These are phyloP conservation scores for Penicillium odoratum DNA, from an alignment of 495 filamentous ascomycete genomes.

Conservation along the genomic window DNA sequence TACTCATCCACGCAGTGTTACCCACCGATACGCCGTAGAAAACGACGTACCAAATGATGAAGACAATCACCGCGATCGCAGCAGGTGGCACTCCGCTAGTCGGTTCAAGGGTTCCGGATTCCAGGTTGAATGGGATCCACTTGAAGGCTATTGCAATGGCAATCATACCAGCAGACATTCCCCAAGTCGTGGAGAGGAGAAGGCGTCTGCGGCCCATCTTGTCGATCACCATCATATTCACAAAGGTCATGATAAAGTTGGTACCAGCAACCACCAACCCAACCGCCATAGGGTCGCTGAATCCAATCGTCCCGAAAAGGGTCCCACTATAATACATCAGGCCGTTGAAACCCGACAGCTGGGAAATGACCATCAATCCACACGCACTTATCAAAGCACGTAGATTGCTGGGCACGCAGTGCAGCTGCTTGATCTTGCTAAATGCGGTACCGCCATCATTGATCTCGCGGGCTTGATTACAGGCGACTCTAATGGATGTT, in stretches of 20 bases:
- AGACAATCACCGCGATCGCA: conserved; percentile 45
- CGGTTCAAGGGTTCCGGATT: conserved; percentile 24
- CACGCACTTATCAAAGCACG: conserved; percentile 53
- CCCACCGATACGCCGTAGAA: conserved; percentile 49
- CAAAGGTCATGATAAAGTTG: conserved; percentile 54
- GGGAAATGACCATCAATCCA: conserved; percentile 49
- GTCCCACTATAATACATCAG: conserved; percentile 56
- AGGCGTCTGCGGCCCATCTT: conserved; percentile 49
- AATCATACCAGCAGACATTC: conserved; percentile 42
- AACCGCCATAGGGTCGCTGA: conserved; percentile 51
- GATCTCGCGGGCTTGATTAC: conserved; percentile 38
- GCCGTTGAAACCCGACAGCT: conserved; percentile 50
- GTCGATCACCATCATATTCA: conserved; percentile 53
- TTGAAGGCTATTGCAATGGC: conserved; percentile 50
- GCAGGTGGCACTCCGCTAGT: conserved; percentile 29
- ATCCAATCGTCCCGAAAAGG: conserved; percentile 53
- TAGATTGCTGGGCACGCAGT: conserved; percentile 46
- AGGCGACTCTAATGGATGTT: conserved; percentile 33
- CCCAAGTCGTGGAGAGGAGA: conserved; percentile 50
- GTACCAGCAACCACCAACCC: conserved; percentile 52
- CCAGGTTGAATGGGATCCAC: conserved; percentile 48
- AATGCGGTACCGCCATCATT: conserved; percentile 33
- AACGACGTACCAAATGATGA: conserved; percentile 49
- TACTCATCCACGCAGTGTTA: conserved; percentile 51
- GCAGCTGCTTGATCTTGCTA: conserved; percentile 46